Conservation (phyloP, 306 rosid species). For the Rosa chinensis region DNA sequence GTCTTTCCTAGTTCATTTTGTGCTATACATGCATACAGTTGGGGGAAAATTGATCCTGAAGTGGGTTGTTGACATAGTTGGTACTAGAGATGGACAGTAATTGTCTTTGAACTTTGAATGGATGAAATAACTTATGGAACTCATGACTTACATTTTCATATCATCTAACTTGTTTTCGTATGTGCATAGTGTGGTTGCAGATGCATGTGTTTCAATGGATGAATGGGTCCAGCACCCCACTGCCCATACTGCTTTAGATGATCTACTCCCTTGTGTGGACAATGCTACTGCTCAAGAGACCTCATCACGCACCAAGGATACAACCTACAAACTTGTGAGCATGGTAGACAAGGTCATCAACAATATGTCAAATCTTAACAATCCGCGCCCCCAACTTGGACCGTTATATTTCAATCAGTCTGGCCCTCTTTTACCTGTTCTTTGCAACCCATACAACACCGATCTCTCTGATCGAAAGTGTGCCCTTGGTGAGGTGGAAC, state of each 20-base stretch:
- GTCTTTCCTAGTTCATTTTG: background rate
- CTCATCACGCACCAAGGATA: conserved; percentile 4
- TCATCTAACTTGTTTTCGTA: conserved; percentile 19
- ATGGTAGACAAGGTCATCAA: conserved; percentile 40
- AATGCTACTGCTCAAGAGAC: conserved; percentile 30
- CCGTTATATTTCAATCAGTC: conserved; percentile 69
- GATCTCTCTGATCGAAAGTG: conserved; percentile 48
- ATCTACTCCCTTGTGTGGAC: conserved; percentile 29
- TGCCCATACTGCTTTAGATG: conserved; percentile 25
- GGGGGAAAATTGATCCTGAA: background rate
- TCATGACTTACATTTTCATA: background rate
- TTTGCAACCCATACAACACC: conserved; percentile 63
- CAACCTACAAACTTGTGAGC: conserved; percentile 22
- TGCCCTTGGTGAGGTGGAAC: conserved; percentile 44
- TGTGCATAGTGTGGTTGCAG: conserved; percentile 60
- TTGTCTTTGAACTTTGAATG: background rate
- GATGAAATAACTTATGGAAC: background rate
- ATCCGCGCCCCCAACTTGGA: conserved; percentile 30
- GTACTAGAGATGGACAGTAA: background rate
- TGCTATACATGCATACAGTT: background rate
- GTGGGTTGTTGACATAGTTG: background rate
- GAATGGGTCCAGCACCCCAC: conserved; percentile 63
- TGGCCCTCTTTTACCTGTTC: conserved; percentile 61
- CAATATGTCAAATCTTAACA: conserved; percentile 36
- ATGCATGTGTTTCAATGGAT: conserved; percentile 83